Base-by-base conservation (phyloP, 2,329 filamentous ascomycete genomes). In the Pleurostoma richardsiae region DNA sequence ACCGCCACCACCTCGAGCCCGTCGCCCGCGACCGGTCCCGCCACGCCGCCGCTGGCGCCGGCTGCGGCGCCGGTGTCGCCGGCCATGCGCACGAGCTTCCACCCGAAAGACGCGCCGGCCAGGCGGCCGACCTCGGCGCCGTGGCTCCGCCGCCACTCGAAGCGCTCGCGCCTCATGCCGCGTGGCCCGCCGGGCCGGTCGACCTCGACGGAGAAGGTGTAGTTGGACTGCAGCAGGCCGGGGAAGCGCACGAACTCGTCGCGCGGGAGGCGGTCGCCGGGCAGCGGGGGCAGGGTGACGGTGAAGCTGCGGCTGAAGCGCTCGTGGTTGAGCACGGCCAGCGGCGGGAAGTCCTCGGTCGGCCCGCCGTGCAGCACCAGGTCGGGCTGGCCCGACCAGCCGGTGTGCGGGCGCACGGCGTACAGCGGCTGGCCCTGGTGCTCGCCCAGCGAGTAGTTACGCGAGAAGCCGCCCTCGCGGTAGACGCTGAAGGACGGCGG, bases 1-100 rank as follows among this genome's bases (percentile, higher is more conserved):
- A 64, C 63, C 1, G 71, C 71, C 10, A 74, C 70, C 11, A 74
- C 61, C 57, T 75, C 71, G 38, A 59, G 59, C 3, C 66, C 64
- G 39, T 67, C 68, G 11, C 61, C 58, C 11, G 60, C 54, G 5
- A 54, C 45, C 31, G 58, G 54, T 27, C 53, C 48, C 19, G 19
- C 19, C 19, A 19, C 19, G 19, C 19, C 19, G 2, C 52, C 56
- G 28, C 45, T 47, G 10, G 51, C 48, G 42, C 46, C 49, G 8
- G 47, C 55, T 2, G 49, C 52, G 0, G 53, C 45, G 19, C 50
- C 53, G 26, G 54, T 47, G 33, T 50, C 50, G 26, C 46, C 54
- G 28, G 57, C 54, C 44, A 67, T 40, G n/a, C 69, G 59, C 30
- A 72, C 59, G 5, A 75, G 61, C 57, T 73, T 71, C 65, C 66